Percentiles rank a stretch among this genome's conserved stretches.
Evolutionary conservation across 2,329 filamentous ascomycete genomes (phyloP).

Genomic region (Diaporthe ilicicola): DNA sequence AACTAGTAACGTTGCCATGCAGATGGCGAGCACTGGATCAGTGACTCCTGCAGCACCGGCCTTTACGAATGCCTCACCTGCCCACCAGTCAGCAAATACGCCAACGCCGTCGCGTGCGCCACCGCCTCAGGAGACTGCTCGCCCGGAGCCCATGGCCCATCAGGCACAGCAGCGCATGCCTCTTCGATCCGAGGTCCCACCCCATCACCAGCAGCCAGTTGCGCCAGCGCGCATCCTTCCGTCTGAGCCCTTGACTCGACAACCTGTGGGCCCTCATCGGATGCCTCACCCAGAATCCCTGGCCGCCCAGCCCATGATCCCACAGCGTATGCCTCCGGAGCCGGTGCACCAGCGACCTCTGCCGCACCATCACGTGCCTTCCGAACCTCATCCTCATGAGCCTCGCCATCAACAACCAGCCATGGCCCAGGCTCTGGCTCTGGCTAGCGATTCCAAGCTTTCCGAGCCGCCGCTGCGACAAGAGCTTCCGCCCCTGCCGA

Average conservation of each 20-base stretch:
- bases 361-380: constrained; percentile 1
- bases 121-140: background rate
- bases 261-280: constrained; percentile 2
- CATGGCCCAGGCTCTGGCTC: constrained; percentile 3
- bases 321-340: constrained; percentile 16
- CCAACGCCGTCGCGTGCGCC: background rate
- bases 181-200: background rate
- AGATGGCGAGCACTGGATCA: background rate
- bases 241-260: constrained; percentile 1
- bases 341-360: background rate
- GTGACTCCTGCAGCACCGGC: constrained; percentile 6
- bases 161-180: background rate
- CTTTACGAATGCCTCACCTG: constrained; percentile 1
- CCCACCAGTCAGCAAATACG: background rate
- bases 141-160: background rate
- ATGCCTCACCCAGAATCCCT: constrained; percentile 10
- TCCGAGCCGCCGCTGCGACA: background rate
- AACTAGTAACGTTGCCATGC: background rate
- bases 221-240: constrained; percentile 11
- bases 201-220: constrained; percentile 10
- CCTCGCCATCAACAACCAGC: background rate
- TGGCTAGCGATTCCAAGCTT: background rate
- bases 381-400: background rate
- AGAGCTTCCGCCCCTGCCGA: background rate
- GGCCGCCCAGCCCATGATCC: constrained; percentile 8